Evolutionary conservation across 805 yeast species (phyloP), one percentile per base, ranked within the genome.

Genomic region (Metschnikowia picachoensis): DNA sequence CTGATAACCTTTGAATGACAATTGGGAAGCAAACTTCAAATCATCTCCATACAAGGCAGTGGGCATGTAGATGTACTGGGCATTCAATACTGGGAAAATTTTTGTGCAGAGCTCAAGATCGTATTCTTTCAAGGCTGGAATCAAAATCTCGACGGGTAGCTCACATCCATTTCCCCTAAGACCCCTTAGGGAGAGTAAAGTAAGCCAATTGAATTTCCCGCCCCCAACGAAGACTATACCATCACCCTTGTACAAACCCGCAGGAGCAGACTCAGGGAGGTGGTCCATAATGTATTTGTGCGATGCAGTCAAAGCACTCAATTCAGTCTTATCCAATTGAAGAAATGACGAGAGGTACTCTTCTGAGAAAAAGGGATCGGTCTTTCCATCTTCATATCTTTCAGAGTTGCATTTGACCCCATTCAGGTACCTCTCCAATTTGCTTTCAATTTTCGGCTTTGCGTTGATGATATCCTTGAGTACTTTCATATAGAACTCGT

Each of bases 151-250:
- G 16, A 90, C 80, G 0, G 97, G 96, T 32, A 85, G 64, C 12
- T 72, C 73, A 3, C 86, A 80, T 2, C 92, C 89, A 8, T 76
- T 68, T 34, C 80, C 78, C 57, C 96, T 70, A 41, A 89, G 64
- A 50, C 83, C 74, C 56, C 77, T 77, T 44, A 88, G 76, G 9
- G 87, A 79, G 20, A 85, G 67, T 34, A 85, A 66, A 4, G 88
- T 79, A 56, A 84, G 72, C 76, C 92, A 83, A 50, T 86, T 80
- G 64, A 80, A 85, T 55, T 77, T 78, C 3, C 91, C 94, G 36
- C 95, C 95, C 31, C 92, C 95, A 28, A 87, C 90, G 57, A 73
- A 81, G 27, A 79, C 92, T 15, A 83, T 73, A 9, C 83, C 87
- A 46, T 75, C 68, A 1, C 83, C 71, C 20, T 58, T 41, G 50